These are phyloP conservation scores for Yarrowia hollandica DNA, from an alignment of 805 yeast genomes.

Conservation along the genomic window DNA sequence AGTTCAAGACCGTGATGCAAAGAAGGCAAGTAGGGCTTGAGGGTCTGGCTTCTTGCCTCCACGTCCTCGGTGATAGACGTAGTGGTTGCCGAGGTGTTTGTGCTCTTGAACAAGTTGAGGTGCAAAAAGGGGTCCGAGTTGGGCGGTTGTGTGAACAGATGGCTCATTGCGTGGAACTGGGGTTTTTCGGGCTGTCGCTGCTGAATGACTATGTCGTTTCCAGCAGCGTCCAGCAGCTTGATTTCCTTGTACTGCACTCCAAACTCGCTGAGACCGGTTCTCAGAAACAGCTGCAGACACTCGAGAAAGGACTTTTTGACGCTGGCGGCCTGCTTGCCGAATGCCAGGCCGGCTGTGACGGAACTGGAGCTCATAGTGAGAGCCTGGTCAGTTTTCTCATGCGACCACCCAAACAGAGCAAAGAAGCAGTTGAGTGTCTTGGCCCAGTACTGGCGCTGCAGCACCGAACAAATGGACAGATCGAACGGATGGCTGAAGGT, in stretches of 20 bases:
- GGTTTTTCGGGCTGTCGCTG: conserved; percentile 9
- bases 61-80: conserved; percentile 59
- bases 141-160: conserved; percentile 37
- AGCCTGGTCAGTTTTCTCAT: conserved; percentile 37
- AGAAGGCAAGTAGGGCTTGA: conserved; percentile 53
- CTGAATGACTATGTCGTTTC: neutral
- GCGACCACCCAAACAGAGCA: conserved; percentile 74
- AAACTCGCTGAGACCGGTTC: conserved; percentile 32
- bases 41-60: conserved; percentile 53
- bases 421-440: conserved; percentile 68
- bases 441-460: conserved; percentile 61
- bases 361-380: conserved; percentile 39
- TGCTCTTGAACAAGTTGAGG: conserved; percentile 37
- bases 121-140: conserved; percentile 37
- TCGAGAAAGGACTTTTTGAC: conserved; percentile 42
- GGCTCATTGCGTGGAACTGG: conserved; percentile 42
- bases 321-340: conserved; percentile 35
- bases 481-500: conserved; percentile 54
- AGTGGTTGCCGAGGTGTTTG: neutral
- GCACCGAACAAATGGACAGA: conserved; percentile 54
- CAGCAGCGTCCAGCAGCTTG: neutral
- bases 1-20: conserved; percentile 53
- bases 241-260: conserved; percentile 8
- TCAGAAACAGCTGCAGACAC: conserved; percentile 50
- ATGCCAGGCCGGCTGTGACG: conserved; percentile 40